These are phyloP conservation scores for Ophiostoma ulmi DNA, from an alignment of 2,329 filamentous ascomycete species.

Conservation along the genomic window DNA sequence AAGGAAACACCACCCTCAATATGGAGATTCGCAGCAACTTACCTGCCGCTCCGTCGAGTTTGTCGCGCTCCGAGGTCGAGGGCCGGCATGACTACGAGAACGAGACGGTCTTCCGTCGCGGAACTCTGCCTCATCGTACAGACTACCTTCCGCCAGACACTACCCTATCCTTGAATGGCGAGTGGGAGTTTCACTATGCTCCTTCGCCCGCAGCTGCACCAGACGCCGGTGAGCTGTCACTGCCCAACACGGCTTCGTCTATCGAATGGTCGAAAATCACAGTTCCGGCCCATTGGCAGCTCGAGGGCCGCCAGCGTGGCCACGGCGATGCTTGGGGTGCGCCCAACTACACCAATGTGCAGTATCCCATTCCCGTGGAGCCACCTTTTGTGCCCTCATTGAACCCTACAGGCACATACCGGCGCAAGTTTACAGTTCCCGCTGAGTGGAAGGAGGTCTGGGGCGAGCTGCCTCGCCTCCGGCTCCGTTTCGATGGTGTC, in stretches of 20 bases:
- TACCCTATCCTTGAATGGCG: constrained; percentile 49
- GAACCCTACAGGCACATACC: constrained; percentile 62
- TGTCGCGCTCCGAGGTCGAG: constrained; percentile 13
- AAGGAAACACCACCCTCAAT: neutral
- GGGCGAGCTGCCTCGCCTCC: constrained; percentile 38
- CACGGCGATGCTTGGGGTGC: constrained; percentile 42
- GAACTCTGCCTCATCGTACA: constrained; percentile 53
- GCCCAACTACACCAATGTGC: constrained; percentile 65
- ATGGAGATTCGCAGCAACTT: constrained; percentile 7
- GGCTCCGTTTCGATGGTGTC: constrained; percentile 65
- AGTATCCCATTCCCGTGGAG: constrained; percentile 60
- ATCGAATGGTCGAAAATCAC: constrained; percentile 41
- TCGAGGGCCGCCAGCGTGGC: constrained; percentile 46
- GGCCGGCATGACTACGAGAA: constrained; percentile 56
- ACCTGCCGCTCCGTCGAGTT: constrained; percentile 6
- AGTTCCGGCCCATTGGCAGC: constrained; percentile 65
- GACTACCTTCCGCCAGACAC: constrained; percentile 51
- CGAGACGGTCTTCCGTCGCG: constrained; percentile 53
- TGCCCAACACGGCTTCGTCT: neutral
- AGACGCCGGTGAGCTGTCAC: constrained; percentile 27
- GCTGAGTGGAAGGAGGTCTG: constrained; percentile 39
- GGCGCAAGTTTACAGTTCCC: constrained; percentile 51
- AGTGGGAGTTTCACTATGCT: constrained; percentile 53
- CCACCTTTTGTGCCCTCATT: constrained; percentile 58
- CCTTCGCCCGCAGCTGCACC: constrained; percentile 41